Evolutionary conservation across 192 early-diverging fungal genomes (phyloP), one percentile per base, ranked within the genome.

Genomic region (Backusella parvicylindrica): DNA sequence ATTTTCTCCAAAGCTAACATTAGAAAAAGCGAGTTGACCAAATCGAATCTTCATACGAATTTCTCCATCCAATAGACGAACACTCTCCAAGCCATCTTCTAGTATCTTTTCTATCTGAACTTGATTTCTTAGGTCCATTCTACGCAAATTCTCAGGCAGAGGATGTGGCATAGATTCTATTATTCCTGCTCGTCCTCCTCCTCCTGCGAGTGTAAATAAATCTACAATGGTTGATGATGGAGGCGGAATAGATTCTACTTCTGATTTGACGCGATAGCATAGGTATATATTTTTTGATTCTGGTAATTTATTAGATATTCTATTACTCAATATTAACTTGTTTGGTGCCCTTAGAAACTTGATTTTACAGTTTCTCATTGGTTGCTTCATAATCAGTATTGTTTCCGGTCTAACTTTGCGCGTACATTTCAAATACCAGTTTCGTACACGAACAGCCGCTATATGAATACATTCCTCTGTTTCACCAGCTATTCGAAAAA

Each of bases 11-110:
- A 60, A 28, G 23, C 11, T 28, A 12, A 60, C 12, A 60, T 81
- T 64, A 3, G 81, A 72, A 23, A 85, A n/a, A 53, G 72, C 77
- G 16, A 83, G 56, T 30, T 83, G 80, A 12, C 84, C 84, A 79
- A 81, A 85, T 0, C 32, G 40, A 31, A 81, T 65, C 13, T 80
- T 75, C 72, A 85, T 73, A 12, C 73, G 72, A 28, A 81, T 75
- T 31, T 83, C 71, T 72, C 77, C 77, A 67, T 85, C 79, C 47
- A 76, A 70, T 28, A 85, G 65, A 4, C 80, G 74, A 32, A 81
- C 28, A 9, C 79, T 78, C 8, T 75, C 76, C 12, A 82, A 65
- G 9, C 71, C 82, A 26, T 67, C 43, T 43, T 68, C 50, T 11
- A 85, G 38, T 43, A 72, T 72, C 5, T 65, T 16, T 33, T 78